Evolutionary conservation across 2,329 filamentous ascomycete genomes (phyloP).

Genomic region (Penicillium sp.): DNA sequence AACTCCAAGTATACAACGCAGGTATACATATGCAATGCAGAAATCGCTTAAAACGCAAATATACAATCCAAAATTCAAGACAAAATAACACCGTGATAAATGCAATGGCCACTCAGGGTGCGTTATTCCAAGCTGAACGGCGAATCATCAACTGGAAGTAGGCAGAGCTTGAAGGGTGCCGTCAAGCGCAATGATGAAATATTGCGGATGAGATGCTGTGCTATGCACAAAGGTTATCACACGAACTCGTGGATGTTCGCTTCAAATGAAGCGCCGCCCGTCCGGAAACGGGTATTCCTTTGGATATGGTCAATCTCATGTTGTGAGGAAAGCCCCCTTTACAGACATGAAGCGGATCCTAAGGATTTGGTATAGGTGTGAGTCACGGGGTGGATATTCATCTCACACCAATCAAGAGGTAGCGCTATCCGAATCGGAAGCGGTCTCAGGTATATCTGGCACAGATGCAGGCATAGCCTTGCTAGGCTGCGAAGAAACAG

Average conservation of each 20-base stretch:
- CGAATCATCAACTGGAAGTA: background rate
- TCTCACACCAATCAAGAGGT: conserved; percentile 4
- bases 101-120: background rate
- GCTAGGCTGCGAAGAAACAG: conserved; percentile 7
- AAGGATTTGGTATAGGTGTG: background rate
- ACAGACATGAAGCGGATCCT: background rate
- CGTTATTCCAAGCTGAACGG: background rate
- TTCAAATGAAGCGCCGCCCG: background rate
- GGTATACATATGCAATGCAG: conserved; percentile 1
- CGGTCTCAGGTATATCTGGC: conserved; percentile 22
- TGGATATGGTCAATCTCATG: background rate
- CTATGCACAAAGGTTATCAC: background rate
- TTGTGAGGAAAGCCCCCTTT: background rate
- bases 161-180: background rate
- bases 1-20: background rate
- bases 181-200: background rate
- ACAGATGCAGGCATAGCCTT: conserved; percentile 7
- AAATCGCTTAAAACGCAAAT: background rate
- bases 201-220: background rate
- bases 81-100: background rate
- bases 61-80: background rate
- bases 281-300: background rate
- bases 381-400: background rate
- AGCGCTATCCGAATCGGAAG: conserved; percentile 27
- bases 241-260: background rate